Percentiles rank a stretch among this genome's conserved stretches.
phyloP scores from a whole-genome alignment of 176 grass and related monocot genomes.

The Saccharum officinarum region DNA sequence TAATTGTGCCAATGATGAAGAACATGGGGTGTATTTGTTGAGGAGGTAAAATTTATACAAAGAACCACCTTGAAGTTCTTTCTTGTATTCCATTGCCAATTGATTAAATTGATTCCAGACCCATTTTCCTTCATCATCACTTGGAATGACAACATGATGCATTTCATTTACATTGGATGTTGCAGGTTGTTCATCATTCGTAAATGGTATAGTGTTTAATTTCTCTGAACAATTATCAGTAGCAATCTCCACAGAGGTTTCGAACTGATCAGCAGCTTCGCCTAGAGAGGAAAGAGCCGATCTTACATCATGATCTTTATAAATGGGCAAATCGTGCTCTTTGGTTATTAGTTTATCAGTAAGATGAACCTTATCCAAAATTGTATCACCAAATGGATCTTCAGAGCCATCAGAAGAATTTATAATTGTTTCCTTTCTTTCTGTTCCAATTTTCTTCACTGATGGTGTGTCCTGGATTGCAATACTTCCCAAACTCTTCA shows the following conservation, averaged over 20 bases:
- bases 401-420: not conserved
- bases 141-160: slow-evolving; percentile 18
- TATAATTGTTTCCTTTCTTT: slow-evolving; percentile 24
- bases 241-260: not conserved
- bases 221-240: slow-evolving; percentile 3
- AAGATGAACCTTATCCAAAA: slow-evolving; percentile 27
- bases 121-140: slow-evolving; percentile 50
- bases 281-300: slow-evolving; percentile 10
- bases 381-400: slow-evolving; percentile 1
- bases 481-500: slow-evolving; percentile 7
- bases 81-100: slow-evolving; percentile 61
- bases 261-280: not conserved
- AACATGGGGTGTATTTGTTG: slow-evolving; percentile 56
- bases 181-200: slow-evolving; percentile 36
- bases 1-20: slow-evolving; percentile 40
- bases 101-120: slow-evolving; percentile 67
- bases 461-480: not conserved
- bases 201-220: slow-evolving; percentile 15
- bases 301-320: slow-evolving; percentile 27
- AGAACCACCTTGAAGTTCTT: slow-evolving; percentile 66
- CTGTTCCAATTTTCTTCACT: slow-evolving; percentile 15
- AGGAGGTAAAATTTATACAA: slow-evolving; percentile 71
- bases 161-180: slow-evolving; percentile 8
- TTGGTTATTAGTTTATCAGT: slow-evolving; percentile 29
- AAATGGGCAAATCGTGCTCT: slow-evolving; percentile 25